Base-by-base conservation (phyloP, 345 rosid species). In the Murraya koenigii region DNA sequence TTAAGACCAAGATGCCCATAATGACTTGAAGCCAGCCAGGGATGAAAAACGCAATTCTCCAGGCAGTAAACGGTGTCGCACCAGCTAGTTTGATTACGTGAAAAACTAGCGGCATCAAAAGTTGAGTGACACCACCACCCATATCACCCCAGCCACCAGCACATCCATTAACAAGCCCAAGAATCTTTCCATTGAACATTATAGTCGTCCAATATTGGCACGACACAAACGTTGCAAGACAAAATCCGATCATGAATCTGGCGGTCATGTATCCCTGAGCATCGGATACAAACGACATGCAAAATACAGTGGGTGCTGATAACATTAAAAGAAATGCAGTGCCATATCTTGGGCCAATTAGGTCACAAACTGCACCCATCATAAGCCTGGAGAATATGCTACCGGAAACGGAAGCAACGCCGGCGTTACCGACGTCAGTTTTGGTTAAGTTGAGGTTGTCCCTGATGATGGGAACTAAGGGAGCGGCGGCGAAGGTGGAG, bases 81-180 rank as follows among this genome's bases (percentile, higher is more conserved):
- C 98, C 97, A 0, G 70, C 15, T 39, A 76, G 81, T 61, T 78
- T 71, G 35, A 94, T 87, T 61, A 92, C 26, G 47, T 94, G 93
- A 70, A 86, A 94, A 59, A 93, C 94, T 28, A 94, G 6, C 0
- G 98, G 97, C 98, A 94, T 94, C 62, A 91, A 39, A 3, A 94
- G 89, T 82, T 92, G 98, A 35, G 98, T 94, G n/a, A 89, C 94
- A 2, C 97, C 98, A 0, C 98, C 97, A 0, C 98, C 98, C 98
- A 94, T 92, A 74, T 94, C 93, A 0, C 98, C 98, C 98, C 97
- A 94, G 1, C 98, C 97, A 0, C 94, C 98, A 0, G 98, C 96
- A 0, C 97, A 92, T 19, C 98, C 97, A 17, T 94, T 94, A 35
- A 89, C 97, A 0, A 90, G 83, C 32, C 98, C 98, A 19, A 93